phyloP scores from a whole-genome alignment of 768 basidiomycete genomes.

The Steccherinum ochraceum region DNA sequence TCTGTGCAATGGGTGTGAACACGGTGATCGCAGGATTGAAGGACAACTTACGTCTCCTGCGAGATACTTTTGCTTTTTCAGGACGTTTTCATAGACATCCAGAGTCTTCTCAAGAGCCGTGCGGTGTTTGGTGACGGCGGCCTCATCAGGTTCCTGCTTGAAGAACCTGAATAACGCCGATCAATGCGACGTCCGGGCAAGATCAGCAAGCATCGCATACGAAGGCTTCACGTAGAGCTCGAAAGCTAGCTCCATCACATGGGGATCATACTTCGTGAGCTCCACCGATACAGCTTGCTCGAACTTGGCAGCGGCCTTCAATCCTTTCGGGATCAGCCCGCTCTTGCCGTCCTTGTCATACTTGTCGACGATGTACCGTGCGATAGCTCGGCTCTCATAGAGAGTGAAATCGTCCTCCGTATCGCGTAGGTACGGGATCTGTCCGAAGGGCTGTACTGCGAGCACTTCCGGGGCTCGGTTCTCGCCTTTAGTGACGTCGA shows the following conservation, averaged over 20 bases:
- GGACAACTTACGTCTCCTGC: conserved; percentile 9
- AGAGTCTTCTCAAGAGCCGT: background rate
- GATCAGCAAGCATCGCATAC: background rate
- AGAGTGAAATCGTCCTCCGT: conserved; percentile 53
- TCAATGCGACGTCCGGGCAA: background rate
- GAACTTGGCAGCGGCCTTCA: background rate
- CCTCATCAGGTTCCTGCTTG: background rate
- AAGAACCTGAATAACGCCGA: background rate
- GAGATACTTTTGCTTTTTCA: conserved; percentile 11
- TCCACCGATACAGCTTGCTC: conserved; percentile 36
- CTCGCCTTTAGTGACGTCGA: conserved; percentile 36
- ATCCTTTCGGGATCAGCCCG: background rate
- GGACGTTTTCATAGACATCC: conserved; percentile 7
- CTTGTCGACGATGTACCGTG: conserved; percentile 50
- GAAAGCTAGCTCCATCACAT: conserved; percentile 27
- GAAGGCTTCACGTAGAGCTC: background rate
- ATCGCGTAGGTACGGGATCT: conserved; percentile 48
- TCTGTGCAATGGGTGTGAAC: background rate
- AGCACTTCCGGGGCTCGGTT: conserved; percentile 40
- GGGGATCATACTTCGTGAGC: conserved; percentile 43
- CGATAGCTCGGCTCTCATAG: conserved; percentile 57
- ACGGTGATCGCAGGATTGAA: too few species aligned
- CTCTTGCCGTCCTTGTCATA: conserved; percentile 25
- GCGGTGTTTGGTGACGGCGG: background rate
- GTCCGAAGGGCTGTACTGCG: conserved; percentile 55